A percentile compares a stretch with the other conserved stretches of the same genome.
phyloP scores from a whole-genome alignment of 2,329 filamentous ascomycete species.

The Rhexocercosporidium sp. region DNA sequence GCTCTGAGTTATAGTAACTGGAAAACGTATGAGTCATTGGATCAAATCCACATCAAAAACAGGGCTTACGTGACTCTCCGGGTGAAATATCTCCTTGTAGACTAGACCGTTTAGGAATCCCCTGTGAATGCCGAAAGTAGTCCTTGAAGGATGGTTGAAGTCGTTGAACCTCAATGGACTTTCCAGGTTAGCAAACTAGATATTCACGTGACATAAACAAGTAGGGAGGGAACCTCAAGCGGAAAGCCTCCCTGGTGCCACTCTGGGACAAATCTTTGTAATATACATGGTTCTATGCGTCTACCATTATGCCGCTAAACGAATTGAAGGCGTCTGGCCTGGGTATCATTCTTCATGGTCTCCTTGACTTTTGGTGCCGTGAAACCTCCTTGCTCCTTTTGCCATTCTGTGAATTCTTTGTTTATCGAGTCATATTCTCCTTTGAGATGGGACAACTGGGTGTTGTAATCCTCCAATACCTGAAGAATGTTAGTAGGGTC shows the following conservation, averaged over 20 bases:
- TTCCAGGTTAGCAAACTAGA: not conserved
- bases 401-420: slow-evolving; percentile 59
- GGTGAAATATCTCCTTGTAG: not conserved
- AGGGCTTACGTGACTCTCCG: not conserved
- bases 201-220: not conserved
- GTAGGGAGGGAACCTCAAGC: too few relatives aligned
- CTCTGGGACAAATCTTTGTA: not conserved
- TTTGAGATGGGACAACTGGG: slow-evolving; percentile 77
- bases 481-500: slow-evolving; percentile 44
- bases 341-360: slow-evolving; percentile 25
- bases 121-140: not conserved
- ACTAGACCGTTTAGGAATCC: too few relatives aligned
- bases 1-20: not conserved
- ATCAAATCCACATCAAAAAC: not conserved
- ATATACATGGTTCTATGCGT: slow-evolving; percentile 1
- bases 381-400: slow-evolving; percentile 44
- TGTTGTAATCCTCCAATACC: slow-evolving; percentile 83
- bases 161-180: too few relatives aligned
- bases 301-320: slow-evolving; percentile 10
- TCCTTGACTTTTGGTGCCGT: slow-evolving; percentile 24
- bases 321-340: slow-evolving; percentile 20
- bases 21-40: not conserved
- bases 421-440: slow-evolving; percentile 62
- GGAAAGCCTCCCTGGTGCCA: too few relatives aligned
- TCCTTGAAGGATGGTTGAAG: not conserved